phyloP scores from a whole-genome alignment of 2,329 filamentous ascomycete species.

The Tolypocladium nubicola region DNA sequence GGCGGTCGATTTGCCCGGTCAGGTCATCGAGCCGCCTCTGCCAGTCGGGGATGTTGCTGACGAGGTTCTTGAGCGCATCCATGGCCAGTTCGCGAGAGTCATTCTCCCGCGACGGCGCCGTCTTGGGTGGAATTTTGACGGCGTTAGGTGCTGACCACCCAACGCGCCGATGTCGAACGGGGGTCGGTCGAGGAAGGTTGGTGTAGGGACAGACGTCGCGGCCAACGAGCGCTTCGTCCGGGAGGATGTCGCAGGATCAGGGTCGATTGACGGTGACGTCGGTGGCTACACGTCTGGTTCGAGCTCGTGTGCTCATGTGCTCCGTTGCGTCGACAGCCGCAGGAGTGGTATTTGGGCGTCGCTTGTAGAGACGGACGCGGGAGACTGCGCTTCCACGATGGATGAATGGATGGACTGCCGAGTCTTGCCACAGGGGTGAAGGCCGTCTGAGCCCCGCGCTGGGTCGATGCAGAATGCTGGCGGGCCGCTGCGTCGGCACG shows the following conservation, averaged over 20 bases:
- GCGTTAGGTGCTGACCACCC: conserved; percentile 20
- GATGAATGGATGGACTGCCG: neutral
- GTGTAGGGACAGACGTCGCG: neutral
- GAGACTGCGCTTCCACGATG: neutral
- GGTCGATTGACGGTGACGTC: neutral
- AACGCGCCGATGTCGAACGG: conserved; percentile 12
- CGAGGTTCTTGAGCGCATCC: conserved; percentile 46
- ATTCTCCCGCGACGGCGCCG: conserved; percentile 15
- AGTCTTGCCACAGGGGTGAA: neutral
- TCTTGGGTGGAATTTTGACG: conserved; percentile 13
- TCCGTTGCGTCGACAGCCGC: neutral
- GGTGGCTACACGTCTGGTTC: neutral
- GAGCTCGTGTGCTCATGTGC: neutral
- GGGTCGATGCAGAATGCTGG: neutral
- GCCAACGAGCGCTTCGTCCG: too few relatives aligned
- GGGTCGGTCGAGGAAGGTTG: neutral
- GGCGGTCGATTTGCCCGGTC: conserved; percentile 48
- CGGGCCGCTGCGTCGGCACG: neutral
- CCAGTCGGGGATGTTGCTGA: conserved; percentile 49
- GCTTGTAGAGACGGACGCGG: neutral
- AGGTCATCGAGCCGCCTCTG: conserved; percentile 47
- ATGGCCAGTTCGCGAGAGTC: conserved; percentile 30
- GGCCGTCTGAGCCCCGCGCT: neutral
- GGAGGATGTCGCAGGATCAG: neutral
- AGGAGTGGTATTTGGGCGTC: neutral